phyloP scores from a whole-genome alignment of 2,329 filamentous ascomycete genomes.

The Fusarium brevicatenulatum region DNA sequence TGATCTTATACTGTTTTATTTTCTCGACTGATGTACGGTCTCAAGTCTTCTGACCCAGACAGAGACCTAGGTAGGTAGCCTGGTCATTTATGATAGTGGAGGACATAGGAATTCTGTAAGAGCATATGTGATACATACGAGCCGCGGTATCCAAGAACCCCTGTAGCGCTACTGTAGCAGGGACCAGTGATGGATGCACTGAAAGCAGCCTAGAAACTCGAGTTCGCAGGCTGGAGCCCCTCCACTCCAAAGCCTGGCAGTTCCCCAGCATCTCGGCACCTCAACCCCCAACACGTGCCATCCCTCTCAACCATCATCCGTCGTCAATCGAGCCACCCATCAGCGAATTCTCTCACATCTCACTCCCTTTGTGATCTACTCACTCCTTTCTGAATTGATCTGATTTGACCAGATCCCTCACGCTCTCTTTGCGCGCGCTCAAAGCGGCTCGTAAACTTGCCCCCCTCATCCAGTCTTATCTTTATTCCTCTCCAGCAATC shows the following conservation, averaged over 20 bases:
- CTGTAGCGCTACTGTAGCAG: slow-evolving; percentile 16
- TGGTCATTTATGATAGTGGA: not conserved
- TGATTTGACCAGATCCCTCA: slow-evolving; percentile 7
- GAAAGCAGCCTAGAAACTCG: slow-evolving; percentile 5
- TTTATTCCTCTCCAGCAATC: slow-evolving; percentile 1
- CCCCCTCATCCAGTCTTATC: not conserved
- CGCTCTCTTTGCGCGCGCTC: slow-evolving; percentile 20
- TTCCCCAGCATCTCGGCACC: slow-evolving; percentile 41
- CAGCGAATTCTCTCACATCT: slow-evolving; percentile 32
- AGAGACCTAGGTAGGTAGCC: not conserved
- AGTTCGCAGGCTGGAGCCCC: not conserved
- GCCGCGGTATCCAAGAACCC: slow-evolving; percentile 28
- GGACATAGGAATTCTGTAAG: not conserved
- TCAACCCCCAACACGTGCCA: slow-evolving; percentile 45
- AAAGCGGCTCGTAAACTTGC: not conserved
- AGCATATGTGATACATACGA: slow-evolving; percentile 2
- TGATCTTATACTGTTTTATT: not conserved
- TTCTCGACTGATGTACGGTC: not conserved
- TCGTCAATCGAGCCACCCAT: slow-evolving; percentile 35
- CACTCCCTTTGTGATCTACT: slow-evolving; percentile 19
- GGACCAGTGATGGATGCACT: not conserved
- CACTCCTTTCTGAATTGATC: not conserved
- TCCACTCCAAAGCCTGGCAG: slow-evolving; percentile 4
- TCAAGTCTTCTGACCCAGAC: not conserved
- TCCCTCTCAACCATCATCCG: slow-evolving; percentile 44